phyloP scores from a whole-genome alignment of 805 yeast genomes.

The Cyberlindnera mrakii region DNA sequence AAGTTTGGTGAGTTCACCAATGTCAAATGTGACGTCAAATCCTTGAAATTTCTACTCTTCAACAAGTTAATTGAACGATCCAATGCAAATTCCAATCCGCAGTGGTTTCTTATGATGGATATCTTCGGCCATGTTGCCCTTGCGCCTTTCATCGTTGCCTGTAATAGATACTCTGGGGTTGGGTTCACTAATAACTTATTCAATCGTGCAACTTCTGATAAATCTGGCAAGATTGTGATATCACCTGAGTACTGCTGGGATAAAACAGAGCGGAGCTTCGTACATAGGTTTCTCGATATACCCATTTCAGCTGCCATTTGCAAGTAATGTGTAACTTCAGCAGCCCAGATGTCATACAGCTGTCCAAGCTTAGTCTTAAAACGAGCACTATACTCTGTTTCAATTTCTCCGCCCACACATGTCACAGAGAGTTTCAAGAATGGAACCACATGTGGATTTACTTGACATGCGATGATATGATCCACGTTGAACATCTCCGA shows the following conservation, averaged over 20 bases:
- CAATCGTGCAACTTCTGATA: conserved; percentile 49
- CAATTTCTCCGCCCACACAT: conserved; percentile 64
- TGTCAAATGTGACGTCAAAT: conserved; percentile 19
- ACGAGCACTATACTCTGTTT: conserved; percentile 51
- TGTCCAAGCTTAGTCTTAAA: conserved; percentile 46
- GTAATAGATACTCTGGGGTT: conserved; percentile 63
- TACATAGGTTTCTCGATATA: conserved; percentile 61
- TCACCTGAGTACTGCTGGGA: conserved; percentile 91
- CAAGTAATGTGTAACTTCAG: conserved; percentile 74
- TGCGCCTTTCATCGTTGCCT: conserved; percentile 75
- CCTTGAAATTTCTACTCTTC: conserved; percentile 52
- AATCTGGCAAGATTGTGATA: conserved; percentile 83
- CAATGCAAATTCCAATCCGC: conserved; percentile 81
- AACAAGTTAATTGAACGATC: conserved; percentile 72
- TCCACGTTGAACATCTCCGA: conserved; percentile 97
- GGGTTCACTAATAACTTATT: conserved; percentile 73
- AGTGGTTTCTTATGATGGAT: conserved; percentile 79
- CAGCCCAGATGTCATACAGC: conserved; percentile 50
- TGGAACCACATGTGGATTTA: conserved; percentile 94
- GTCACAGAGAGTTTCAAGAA: conserved; percentile 63
- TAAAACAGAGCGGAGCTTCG: conserved; percentile 68
- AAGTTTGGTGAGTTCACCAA: conserved; percentile 20
- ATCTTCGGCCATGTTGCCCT: conserved; percentile 92
- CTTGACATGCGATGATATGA: conserved; percentile 96
- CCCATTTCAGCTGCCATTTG: conserved; percentile 74